Evolutionary conservation across 345 rosid species (phyloP).

Genomic region (Melastoma malabathricum): DNA sequence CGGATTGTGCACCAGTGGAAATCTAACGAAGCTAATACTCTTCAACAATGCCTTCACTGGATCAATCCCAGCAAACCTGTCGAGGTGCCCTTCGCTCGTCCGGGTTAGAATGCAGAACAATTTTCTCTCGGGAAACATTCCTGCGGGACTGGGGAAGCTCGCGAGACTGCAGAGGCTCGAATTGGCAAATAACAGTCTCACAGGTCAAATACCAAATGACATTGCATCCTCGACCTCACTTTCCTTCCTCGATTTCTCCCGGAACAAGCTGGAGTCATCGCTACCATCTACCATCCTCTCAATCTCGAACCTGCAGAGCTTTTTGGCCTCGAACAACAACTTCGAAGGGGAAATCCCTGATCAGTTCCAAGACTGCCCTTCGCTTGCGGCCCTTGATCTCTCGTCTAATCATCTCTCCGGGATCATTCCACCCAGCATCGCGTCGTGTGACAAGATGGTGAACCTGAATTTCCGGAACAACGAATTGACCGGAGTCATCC

Average conservation of each 20-base stretch:
- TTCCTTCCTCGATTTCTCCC: conserved; percentile 70
- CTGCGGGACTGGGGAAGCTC: conserved; percentile 72
- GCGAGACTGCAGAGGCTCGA: conserved; percentile 71
- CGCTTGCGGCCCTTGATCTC: conserved; percentile 71
- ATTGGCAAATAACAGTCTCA: conserved; percentile 58
- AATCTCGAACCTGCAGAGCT: conserved; percentile 55
- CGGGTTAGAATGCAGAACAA: conserved; percentile 86
- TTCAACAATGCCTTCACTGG: conserved; percentile 84
- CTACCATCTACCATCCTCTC: conserved; percentile 77
- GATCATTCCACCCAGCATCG: conserved; percentile 64
- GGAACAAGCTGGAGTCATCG: conserved; percentile 43
- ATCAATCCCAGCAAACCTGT: conserved; percentile 42
- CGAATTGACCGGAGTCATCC: conserved; percentile 56
- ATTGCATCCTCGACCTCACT: conserved; percentile 59
- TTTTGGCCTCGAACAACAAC: conserved; percentile 45
- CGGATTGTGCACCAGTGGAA: conserved; percentile 54
- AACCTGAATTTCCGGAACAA: conserved; percentile 59
- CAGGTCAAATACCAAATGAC: conserved; percentile 65
- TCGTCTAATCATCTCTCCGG: conserved; percentile 66
- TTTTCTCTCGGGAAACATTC: conserved; percentile 53
- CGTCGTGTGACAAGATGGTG: conserved; percentile 68
- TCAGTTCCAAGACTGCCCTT: conserved; percentile 84
- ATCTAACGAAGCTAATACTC: conserved; percentile 75
- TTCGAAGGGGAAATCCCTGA: conserved; percentile 75
- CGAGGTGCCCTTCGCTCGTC: conserved; percentile 53